Base-by-base conservation (phyloP, 2,329 filamentous ascomycete genomes). In the Monosporascus sp. region DNA sequence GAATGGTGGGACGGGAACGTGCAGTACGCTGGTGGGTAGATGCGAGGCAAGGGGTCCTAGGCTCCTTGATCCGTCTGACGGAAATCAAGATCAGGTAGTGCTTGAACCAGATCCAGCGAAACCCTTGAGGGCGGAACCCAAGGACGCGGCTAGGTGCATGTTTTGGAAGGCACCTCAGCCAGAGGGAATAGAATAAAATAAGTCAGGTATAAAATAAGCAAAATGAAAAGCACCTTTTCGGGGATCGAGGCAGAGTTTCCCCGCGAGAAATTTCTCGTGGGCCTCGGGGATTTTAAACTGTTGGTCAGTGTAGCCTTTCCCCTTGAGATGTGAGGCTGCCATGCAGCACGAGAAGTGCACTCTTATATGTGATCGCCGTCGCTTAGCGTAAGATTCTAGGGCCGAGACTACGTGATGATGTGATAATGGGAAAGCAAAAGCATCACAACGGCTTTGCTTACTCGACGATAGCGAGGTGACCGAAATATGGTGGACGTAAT, bases 91-190 rank as follows among this genome's bases (percentile, higher is more conserved):
- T 64, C 57, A 62, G 54, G 61, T 58, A 61, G 50, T 57, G 51
- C 50, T 56, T 57, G 56, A 56, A 47, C 56, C 56, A 61, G 59
- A 64, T 63, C 59, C 59, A 61, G 62, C 54, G 56, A 54, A 53
- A 56, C 61, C 56, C 53, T 61, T 57, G 50, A 56, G 27, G 50
- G 36, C 48, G 40, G 34, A 47, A 51, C 44, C 53, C 56, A 52
- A 55, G 53, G 53, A 47, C 48, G 48, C 63, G 64, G 64, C 52
- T 64, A 48, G 58, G 50, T 60, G 61, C 64, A 66, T 62, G 58
- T 52, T 57, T 57, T 46, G 55, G 56, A 61, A 61, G 57, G 45
- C 58, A 49, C 53, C 47, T 52, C 53, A 52, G 19, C 5, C 5
- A 14, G 40, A 43, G 46, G 48, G 37, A 49, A 14, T 34, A 34